phyloP scores from a whole-genome alignment of 441 rosid species.

The Iberis amara region DNA sequence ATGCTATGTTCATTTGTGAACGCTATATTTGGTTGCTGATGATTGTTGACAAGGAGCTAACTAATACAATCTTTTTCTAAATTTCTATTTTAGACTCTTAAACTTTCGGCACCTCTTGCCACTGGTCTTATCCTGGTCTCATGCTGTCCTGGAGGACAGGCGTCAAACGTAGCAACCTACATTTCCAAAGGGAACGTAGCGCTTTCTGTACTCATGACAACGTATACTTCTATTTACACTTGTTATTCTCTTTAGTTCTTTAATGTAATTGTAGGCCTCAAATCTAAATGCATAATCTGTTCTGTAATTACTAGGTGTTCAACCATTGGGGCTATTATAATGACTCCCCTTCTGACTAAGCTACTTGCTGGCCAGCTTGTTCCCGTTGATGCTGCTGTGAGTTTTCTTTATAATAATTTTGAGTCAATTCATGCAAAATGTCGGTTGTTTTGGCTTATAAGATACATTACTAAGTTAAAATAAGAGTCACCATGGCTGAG shows the following conservation, averaged over 20 bases:
- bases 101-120: conserved; percentile 92
- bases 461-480: conserved; percentile 1
- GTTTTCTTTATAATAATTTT: conserved; percentile 31
- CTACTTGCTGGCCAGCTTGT: conserved; percentile 98
- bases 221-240: conserved; percentile 37
- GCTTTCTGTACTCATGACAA: conserved; percentile 93
- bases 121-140: conserved; percentile 94
- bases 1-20: conserved; percentile 1
- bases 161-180: conserved; percentile 90
- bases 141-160: conserved; percentile 97
- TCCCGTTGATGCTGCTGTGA: conserved; percentile 89
- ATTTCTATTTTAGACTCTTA: conserved; percentile 49
- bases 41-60: not conserved
- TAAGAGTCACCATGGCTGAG: not conserved
- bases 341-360: conserved; percentile 96
- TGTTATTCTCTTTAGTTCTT: not conserved
- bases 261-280: not conserved
- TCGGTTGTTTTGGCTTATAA: conserved; percentile 1
- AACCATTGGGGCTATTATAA: conserved; percentile 85
- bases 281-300: not conserved
- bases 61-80: not conserved
- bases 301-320: conserved; percentile 60
- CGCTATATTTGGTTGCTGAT: conserved; percentile 20
- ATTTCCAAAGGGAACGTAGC: conserved; percentile 95
- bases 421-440: not conserved